Evolutionary conservation across 1,139 yeast species (phyloP), one percentile per base, ranked within the genome.

Genomic region (Saccharomyces hybrid): DNA sequence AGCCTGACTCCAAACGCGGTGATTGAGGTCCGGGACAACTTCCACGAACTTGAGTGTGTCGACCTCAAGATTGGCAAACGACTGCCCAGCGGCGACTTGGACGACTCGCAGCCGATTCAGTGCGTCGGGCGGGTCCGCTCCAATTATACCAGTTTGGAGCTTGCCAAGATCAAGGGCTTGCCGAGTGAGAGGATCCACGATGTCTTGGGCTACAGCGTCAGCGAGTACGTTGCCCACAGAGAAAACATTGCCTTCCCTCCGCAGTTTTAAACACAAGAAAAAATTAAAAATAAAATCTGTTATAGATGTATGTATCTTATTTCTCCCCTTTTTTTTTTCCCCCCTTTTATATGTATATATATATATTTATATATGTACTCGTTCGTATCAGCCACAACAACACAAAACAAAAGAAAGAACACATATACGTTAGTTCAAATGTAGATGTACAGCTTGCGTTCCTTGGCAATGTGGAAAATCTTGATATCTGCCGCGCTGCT

Each of bases 1-100:
- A 97, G 97, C 0, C 74, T 91, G 51, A 76, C 91, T 51, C 97
- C 98, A 3, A 97, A 86, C 1, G 98, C 97, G 2, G 81, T 91
- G 16, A 74, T 87, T 5, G 81, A 75, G 1, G 88, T 88, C 1
- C 79, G 79, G 55, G 98, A 97, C 0, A 69, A 69, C 5, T 91
- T 91, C 76, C 96, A 88, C 62, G 95, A 87, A 60, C 80, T 86
- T 60, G 97, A 91, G 66, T 89, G 97, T 71, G 96, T 91, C 4
- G 79, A 86, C 8, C 73, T 91, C 59, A 75, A 79, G 69, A 76
- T 84, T 46, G 77, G 87, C 26, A 72, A 77, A 14, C 69, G 72
- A 53, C 59, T 64, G 28, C 52, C 62, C n/a, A 57, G 67, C 47
- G 76, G 79, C 26, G 61, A 66, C 2, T 68, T 73, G 56, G 75